Evolutionary conservation across 257 asterid species (phyloP), one percentile per base, ranked within the genome.

Genomic region (Parsonsia alboflavescens): DNA sequence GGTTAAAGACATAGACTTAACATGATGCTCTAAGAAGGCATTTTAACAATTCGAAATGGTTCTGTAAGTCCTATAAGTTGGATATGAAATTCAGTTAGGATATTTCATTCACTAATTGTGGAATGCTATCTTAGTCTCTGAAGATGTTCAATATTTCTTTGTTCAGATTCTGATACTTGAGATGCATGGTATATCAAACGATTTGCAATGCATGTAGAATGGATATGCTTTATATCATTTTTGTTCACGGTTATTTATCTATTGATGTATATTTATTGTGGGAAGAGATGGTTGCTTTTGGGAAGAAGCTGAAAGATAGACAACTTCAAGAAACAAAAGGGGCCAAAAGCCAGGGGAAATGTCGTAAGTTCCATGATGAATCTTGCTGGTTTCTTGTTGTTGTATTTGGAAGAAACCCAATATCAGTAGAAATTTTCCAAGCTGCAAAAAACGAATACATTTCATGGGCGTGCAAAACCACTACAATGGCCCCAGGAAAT

Each of bases 251-350:
- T 44, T 59, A 52, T 42, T 15, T 46, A 26, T 13, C 61, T 0
- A 52, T 3, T 3, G 39, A 33, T 33, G 61, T 49, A 9, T 71
- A 9, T 71, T 83, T 74, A 48, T 78, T 81, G 80, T 80, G 80
- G 88, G 78, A 73, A 82, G 78, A 82, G 83, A 93, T 93, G 98
- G 98, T 93, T 85, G 96, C 86, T 59, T 93, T 93, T 33, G 97
- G 97, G 75, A 93, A 93, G 78, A 91, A 87, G 88, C 82, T 93
- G 89, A 93, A 93, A 89, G 93, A 89, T 65, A 80, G 98, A 69
- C 95, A 87, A 82, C 87, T 93, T 68, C 89, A 87, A 80, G 97
- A 87, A 89, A 33, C 39, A 33, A 33, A 33, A 33, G 39, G 39
- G 39, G 39, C 1, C 1, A 33, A 33, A 33, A 33, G 39, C 39